phyloP scores from a whole-genome alignment of 768 basidiomycete species.

The Lactifluus rugatus region DNA sequence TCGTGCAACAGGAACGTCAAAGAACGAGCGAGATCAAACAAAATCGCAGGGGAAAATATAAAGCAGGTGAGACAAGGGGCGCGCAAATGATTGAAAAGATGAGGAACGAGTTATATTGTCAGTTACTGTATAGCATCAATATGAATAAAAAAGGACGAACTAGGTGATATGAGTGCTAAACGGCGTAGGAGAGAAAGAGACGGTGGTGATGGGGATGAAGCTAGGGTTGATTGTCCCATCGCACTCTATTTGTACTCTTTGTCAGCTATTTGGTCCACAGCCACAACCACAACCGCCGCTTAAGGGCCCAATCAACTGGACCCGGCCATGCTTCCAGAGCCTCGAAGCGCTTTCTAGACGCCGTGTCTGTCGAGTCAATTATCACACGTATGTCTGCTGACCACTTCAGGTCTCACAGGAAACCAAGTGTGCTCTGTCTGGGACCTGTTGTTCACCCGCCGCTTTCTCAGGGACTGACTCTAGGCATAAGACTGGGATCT shows the following conservation, averaged over 20 bases:
- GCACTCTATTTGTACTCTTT: slow-evolving; percentile 32
- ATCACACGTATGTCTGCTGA: background rate
- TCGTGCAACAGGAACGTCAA: slow-evolving; percentile 21
- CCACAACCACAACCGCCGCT: slow-evolving; percentile 1
- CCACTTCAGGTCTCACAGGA: background rate
- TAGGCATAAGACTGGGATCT: too few relatives aligned
- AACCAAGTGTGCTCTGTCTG: background rate
- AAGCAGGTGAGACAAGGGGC: background rate
- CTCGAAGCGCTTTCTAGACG: too few relatives aligned
- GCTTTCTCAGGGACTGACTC: too few relatives aligned
- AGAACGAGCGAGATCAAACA: slow-evolving; percentile 27
- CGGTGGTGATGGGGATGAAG: slow-evolving; percentile 22
- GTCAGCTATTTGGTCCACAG: slow-evolving; percentile 29
- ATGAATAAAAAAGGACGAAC: slow-evolving; percentile 10
- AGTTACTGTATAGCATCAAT: slow-evolving; percentile 3
- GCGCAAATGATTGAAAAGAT: background rate
- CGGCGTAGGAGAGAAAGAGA: slow-evolving; percentile 23
- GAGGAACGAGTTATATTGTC: background rate
- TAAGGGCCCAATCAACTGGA: background rate
- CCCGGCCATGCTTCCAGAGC: background rate
- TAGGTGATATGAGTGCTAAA: slow-evolving; percentile 25
- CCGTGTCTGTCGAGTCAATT: background rate
- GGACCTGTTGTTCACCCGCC: too few relatives aligned
- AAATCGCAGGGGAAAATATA: slow-evolving; percentile 26
- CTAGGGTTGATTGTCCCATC: slow-evolving; percentile 12